Base-by-base conservation (phyloP, 192 early-diverging fungal species). In the Coemansia sp. region DNA sequence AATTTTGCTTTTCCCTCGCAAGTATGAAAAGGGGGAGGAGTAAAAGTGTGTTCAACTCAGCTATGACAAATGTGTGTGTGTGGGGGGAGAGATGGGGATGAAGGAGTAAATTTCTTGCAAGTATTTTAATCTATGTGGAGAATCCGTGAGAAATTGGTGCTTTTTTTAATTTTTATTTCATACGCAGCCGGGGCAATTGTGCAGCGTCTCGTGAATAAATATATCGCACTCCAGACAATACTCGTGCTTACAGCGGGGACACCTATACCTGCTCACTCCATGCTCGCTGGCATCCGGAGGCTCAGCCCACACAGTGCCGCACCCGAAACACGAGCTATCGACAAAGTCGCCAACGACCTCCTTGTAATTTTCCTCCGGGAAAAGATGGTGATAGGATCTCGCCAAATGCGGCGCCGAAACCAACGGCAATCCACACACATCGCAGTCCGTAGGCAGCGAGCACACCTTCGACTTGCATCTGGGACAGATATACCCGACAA, bases 191-290 rank as follows among this genome's bases (percentile, higher is more conserved):
- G 90, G 89, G 75, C 96, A 98, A 68, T 93, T 94, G 64, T 94
- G 93, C 33, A 98, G 78, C 16, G 91, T 90, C 67, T 98, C 94
- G 68, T 98, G 96, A 23, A 94, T 84, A 82, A 91, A 98, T 2
- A 93, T 60, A 76, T 98, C 96, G 75, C 96, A 98, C 33, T 98
- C 96, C 26, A 89, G 68, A 67, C 96, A 98, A 70, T 92, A 96
- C 34, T 84, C 78, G 26, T 93, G 72, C 31, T 82, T 71, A 71
- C 96, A 98, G 20, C 85, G 79, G 14, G 85, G 85, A 75, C 96
- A 98, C 35, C 86, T 78, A 68, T 87, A 94, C 18, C 89, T 33
- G 5, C 41, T 33, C 55, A 23, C 50, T 28, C 23, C 50, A 8
- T 20, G 11, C 23, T 28, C 50, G 3, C 25, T 52, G 13, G 23